These are phyloP conservation scores for Daldinia concentrica DNA, from an alignment of 495 filamentous ascomycete species.

Conservation along the genomic window DNA sequence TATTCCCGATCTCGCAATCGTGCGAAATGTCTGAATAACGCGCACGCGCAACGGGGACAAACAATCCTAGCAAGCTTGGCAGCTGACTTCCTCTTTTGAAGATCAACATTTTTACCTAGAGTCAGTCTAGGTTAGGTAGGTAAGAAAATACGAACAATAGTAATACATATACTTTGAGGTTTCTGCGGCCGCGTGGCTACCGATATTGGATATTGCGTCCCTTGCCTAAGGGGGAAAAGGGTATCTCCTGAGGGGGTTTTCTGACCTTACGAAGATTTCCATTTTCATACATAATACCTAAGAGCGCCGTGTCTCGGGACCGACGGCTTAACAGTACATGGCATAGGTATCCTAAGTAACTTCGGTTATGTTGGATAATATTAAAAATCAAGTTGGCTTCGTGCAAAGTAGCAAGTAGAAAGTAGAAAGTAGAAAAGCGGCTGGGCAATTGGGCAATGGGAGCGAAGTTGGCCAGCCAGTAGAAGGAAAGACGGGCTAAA, in stretches of 20 bases:
- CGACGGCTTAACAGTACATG: slow-evolving; percentile 16
- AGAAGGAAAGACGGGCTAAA: slow-evolving; percentile 1
- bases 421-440: neutral
- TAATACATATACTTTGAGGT: slow-evolving; percentile 35
- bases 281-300: slow-evolving; percentile 13
- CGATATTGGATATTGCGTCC: slow-evolving; percentile 16
- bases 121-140: slow-evolving; percentile 32
- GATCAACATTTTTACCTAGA: slow-evolving; percentile 33
- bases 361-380: slow-evolving; percentile 26
- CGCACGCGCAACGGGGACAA: slow-evolving; percentile 34
- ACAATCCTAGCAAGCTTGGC: slow-evolving; percentile 51
- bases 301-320: slow-evolving; percentile 39
- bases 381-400: slow-evolving; percentile 5
- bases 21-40: slow-evolving; percentile 16
- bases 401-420: neutral
- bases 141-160: slow-evolving; percentile 44
- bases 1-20: slow-evolving; percentile 41
- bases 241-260: neutral
- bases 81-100: slow-evolving; percentile 44
- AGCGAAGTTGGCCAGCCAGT: neutral
- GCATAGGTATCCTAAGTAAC: slow-evolving; percentile 6
- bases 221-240: slow-evolving; percentile 20
- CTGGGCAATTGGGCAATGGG: slow-evolving; percentile 11
- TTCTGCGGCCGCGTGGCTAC: slow-evolving; percentile 33
- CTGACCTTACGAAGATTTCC: slow-evolving; percentile 19